These are phyloP conservation scores for Aspergillus ochraceoroseus DNA, from an alignment of 2,329 filamentous ascomycete species.

Conservation along the genomic window DNA sequence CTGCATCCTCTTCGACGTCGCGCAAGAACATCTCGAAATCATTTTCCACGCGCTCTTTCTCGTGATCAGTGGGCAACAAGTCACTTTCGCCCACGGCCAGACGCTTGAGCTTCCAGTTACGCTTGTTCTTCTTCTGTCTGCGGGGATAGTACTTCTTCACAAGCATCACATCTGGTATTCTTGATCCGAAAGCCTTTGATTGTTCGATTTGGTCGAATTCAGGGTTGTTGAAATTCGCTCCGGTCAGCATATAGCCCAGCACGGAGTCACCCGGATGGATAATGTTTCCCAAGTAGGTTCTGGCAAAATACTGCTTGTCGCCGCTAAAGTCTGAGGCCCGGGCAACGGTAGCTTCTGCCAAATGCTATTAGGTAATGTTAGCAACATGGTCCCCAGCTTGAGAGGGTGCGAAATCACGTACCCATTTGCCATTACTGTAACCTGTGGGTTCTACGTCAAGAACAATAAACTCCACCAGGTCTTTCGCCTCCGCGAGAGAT, in stretches of 20 bases:
- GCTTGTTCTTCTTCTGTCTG: conserved; percentile 73
- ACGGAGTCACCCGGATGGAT: conserved; percentile 86
- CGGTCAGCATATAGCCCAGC: conserved; percentile 87
- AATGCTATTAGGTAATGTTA: too few relatives aligned
- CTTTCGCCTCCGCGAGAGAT: conserved; percentile 74
- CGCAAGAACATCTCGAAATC: conserved; percentile 97
- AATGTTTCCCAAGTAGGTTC: conserved; percentile 82
- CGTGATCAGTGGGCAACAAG: conserved; percentile 48
- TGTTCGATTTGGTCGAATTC: conserved; percentile 78
- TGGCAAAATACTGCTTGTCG: conserved; percentile 82
- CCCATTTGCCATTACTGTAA: conserved; percentile 70
- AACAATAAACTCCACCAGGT: conserved; percentile 86
- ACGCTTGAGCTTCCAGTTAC: conserved; percentile 92
- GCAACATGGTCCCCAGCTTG: too few relatives aligned
- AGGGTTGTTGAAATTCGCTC: conserved; percentile 86
- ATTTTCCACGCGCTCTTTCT: conserved; percentile 79
- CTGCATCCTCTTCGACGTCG: conserved; percentile 92
- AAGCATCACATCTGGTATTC: conserved; percentile 84
- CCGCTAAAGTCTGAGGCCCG: conserved; percentile 78
- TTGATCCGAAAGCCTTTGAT: conserved; percentile 68
- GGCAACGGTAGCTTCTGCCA: conserved; percentile 84
- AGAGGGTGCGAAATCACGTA: too few relatives aligned
- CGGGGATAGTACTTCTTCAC: conserved; percentile 96
- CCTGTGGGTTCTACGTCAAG: conserved; percentile 86
- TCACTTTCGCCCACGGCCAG: conserved; percentile 89